Base-by-base conservation (phyloP, 192 early-diverging fungal genomes). In the Umbelopsis isabellina region DNA sequence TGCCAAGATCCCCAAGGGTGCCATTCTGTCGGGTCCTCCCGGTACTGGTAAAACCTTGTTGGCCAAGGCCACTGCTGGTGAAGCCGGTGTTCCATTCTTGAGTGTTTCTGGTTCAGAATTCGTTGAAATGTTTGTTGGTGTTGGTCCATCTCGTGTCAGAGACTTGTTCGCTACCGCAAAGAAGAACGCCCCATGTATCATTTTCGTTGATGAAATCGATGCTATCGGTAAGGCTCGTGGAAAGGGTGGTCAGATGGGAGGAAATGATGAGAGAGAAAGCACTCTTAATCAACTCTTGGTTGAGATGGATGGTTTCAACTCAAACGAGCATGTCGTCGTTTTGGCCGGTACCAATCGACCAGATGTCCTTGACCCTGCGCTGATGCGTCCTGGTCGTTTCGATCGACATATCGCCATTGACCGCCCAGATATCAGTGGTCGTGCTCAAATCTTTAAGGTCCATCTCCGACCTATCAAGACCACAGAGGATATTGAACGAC, bases 91-190 rank as follows among this genome's bases (percentile, higher is more conserved):
- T 11, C 95, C 97, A 11, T 98, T 98, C 83, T 76, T 98, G 37
- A 92, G 90, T 67, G 97, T 98, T 33, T 97, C 95, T 2, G 97
- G 97, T n/a, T 97, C 95, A 4, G 97, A 98, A 81, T 98, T 98
- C 77, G 92, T 97, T 21, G 97, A 98, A 82, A 98, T 98, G 97
- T 98, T 98, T 92, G 97, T 98, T 35, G 97, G 97, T 75, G 97
- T 98, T 20, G 97, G 97, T 23, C 92, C 84, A 35, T 86, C 84
- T 21, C 89, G 97, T 37, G 96, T 98, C 11, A 90, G 97, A 47
- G 97, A 98, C 76, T 77, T 98, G 72, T 98, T 98, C 85, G 88
- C 94, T 10, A 97, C 87, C 25, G 97, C 97, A 67, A 97, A 97
- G 84, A 97, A 97, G 84, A 87, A 94, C 74, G 87, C 94, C 11